These are phyloP conservation scores for Rhododendron henanense DNA, from an alignment of 148 eudicot genomes.

Conservation along the genomic window DNA sequence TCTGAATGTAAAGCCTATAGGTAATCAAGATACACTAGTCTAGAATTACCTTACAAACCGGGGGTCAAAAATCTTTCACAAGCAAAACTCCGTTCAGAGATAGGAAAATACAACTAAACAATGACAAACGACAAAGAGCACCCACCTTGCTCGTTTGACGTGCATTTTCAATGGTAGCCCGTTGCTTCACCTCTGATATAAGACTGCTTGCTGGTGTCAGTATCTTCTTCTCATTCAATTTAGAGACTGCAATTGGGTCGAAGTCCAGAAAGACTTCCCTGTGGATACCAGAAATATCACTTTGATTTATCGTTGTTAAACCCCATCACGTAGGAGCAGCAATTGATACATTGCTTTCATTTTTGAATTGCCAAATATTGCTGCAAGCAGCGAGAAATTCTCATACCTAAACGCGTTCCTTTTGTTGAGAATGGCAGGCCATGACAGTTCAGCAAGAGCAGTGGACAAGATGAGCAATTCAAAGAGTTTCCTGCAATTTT, in stretches of 20 bases:
- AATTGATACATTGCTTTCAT: background rate
- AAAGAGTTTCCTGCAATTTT: constrained; percentile 63
- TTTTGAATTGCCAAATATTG: constrained; percentile 1
- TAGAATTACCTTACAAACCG: background rate
- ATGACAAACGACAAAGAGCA: background rate
- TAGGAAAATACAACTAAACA: background rate
- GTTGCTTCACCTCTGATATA: constrained; percentile 70
- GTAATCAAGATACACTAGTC: background rate
- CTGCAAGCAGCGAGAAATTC: background rate
- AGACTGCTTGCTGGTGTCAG: constrained; percentile 64
- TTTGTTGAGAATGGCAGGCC: constrained; percentile 83
- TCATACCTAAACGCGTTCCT: constrained; percentile 66
- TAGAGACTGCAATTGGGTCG: constrained; percentile 65
- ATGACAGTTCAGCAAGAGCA: constrained; percentile 85
- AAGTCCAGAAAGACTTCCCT: constrained; percentile 87
- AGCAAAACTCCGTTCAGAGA: background rate
- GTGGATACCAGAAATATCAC: constrained; percentile 14
- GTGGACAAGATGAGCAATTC: constrained; percentile 81
- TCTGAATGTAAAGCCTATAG: constrained; percentile 4
- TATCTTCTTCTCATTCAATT: constrained; percentile 81
- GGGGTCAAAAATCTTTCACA: background rate
- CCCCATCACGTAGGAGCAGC: background rate
- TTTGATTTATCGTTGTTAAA: background rate
- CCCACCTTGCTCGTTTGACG: constrained; percentile 78
- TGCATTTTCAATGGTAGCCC: constrained; percentile 83